phyloP scores from a whole-genome alignment of 306 rosid species.

The Vachellia collinsii region DNA sequence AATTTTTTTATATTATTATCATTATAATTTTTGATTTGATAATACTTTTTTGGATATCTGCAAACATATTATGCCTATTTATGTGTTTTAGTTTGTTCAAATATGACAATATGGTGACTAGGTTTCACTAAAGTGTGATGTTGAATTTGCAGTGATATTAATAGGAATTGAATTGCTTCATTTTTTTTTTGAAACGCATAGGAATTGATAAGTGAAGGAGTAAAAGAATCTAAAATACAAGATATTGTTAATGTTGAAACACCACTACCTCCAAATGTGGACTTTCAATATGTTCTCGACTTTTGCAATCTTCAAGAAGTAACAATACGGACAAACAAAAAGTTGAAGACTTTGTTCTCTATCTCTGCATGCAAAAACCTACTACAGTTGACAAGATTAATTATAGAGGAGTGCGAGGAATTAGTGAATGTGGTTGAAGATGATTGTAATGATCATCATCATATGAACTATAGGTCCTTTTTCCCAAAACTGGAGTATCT shows the following conservation, averaged over 20 bases:
- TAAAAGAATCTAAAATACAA: neutral
- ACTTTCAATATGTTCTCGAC: neutral
- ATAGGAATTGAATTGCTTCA: neutral
- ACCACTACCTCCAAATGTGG: neutral
- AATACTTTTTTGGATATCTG: no score
- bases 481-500: neutral
- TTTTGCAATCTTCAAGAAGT: neutral
- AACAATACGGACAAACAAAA: accelerated
- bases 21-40: no score
- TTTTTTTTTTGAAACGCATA: no score
- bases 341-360: neutral
- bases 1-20: no score
- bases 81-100: no score
- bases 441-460: neutral
- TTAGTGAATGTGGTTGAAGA: neutral
- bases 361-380: neutral
- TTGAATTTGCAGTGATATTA: no score
- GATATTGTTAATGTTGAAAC: neutral
- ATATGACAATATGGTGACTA: no score
- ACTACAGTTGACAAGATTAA: neutral
- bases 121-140: no score
- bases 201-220: neutral
- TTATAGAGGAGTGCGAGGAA: neutral
- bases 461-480: neutral
- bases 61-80: no score